Conservation (phyloP, 1,284 basidiomycete species). For the Rhodotorula sp. region DNA sequence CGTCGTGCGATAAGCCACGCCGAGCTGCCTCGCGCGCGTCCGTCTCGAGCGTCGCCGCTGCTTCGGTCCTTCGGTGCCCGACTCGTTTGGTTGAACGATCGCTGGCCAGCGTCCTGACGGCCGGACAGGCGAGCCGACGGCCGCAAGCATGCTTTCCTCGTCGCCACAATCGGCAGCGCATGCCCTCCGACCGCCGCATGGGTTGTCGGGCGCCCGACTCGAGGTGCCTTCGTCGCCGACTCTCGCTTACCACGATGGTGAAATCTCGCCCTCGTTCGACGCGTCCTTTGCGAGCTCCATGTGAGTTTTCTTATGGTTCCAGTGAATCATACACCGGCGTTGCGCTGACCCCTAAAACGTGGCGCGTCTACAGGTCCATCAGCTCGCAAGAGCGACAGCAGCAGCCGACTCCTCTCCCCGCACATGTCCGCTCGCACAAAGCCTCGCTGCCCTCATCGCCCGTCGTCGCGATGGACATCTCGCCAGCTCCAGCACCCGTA, state of each 20-base stretch:
- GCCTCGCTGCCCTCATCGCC: background rate
- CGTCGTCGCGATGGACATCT: constrained; percentile 35
- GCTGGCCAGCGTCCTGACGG: background rate
- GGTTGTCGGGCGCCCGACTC: constrained; percentile 6
- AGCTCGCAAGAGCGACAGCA: constrained; percentile 23
- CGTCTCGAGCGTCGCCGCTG: background rate
- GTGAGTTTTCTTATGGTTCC: constrained; percentile 14
- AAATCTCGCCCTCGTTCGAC: constrained; percentile 38
- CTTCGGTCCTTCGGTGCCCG: too few species aligned
- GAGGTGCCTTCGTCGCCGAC: constrained; percentile 33
- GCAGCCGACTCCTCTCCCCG: constrained; percentile 17
- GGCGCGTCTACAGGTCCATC: constrained; percentile 27
- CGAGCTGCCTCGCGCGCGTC: background rate
- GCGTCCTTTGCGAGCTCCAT: constrained; percentile 41
- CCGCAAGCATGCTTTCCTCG: constrained; percentile 21
- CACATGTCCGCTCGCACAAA: background rate
- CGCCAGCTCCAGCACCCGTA: constrained; percentile 18
- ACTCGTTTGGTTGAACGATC: constrained; percentile 9
- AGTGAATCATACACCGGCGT: background rate
- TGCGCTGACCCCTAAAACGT: background rate
- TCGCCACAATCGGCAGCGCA: constrained; percentile 5
- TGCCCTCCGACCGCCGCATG: background rate
- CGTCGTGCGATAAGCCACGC: background rate
- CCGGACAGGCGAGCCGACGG: background rate
- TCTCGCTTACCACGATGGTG: constrained; percentile 30